A percentile compares a stretch with the other conserved stretches of the same genome.
phyloP scores from a whole-genome alignment of 768 basidiomycete species.

The Sutorius australiensis region DNA sequence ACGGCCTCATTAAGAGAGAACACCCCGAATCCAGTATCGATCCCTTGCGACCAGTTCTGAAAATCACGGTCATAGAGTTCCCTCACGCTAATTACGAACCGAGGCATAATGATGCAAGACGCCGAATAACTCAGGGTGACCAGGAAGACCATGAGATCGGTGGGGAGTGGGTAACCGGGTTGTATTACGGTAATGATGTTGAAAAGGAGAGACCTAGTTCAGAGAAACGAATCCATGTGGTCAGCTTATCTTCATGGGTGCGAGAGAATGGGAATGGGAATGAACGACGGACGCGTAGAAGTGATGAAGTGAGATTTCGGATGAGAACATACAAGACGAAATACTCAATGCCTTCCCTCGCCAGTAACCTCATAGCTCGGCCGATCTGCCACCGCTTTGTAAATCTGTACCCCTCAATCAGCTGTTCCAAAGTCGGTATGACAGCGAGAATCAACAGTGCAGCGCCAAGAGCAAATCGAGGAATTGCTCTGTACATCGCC shows the following conservation, averaged over 20 bases:
- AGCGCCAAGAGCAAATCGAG: constrained; percentile 1
- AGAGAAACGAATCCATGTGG: background rate
- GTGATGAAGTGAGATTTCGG: background rate
- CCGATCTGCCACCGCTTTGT: constrained; percentile 7
- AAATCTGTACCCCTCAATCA: constrained; percentile 2
- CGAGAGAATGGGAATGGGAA: background rate
- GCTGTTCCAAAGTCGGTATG: background rate
- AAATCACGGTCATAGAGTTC: constrained; percentile 1
- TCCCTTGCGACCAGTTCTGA: background rate
- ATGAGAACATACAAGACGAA: constrained; percentile 10
- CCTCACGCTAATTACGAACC: constrained; percentile 16
- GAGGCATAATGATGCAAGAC: constrained; percentile 3
- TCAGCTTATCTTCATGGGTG: background rate
- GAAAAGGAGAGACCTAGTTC: constrained; percentile 3
- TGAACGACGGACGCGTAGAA: background rate
- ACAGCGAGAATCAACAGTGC: constrained; percentile 6
- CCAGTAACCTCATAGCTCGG: constrained; percentile 1
- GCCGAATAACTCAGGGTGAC: constrained; percentile 1
- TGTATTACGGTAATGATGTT: background rate
- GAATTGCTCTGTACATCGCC: constrained; percentile 6
- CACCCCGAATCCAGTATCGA: constrained; percentile 5
- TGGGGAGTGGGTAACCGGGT: background rate
- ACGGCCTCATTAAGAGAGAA: background rate
- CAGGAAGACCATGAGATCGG: background rate
- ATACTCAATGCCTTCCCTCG: constrained; percentile 9